Conservation (phyloP, 2,329 filamentous ascomycete species). For the Colletotrichum limetticola region DNA sequence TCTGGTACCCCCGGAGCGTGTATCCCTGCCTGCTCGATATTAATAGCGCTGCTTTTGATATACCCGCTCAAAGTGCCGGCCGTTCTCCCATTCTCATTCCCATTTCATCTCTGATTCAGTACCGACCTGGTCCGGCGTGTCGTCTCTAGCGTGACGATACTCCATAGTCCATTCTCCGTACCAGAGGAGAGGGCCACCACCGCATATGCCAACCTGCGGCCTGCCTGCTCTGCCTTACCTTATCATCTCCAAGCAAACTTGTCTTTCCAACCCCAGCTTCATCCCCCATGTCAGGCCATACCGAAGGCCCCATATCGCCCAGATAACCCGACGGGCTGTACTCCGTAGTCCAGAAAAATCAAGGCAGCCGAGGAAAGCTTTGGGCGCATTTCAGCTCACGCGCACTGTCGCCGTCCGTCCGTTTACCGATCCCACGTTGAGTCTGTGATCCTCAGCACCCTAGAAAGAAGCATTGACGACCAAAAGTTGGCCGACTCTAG, state of each 20-base stretch:
- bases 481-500: constrained; percentile 10
- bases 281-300: constrained; percentile 8
- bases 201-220: not conserved
- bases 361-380: constrained; percentile 10
- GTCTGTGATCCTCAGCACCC: constrained; percentile 29
- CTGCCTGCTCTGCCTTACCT: constrained; percentile 16
- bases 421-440: constrained; percentile 25
- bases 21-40: constrained; percentile 26
- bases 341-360: constrained; percentile 9
- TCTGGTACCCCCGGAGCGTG: constrained; percentile 6
- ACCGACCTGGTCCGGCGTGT: constrained; percentile 2
- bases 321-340: constrained; percentile 17
- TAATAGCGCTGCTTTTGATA: constrained; percentile 26
- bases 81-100: constrained; percentile 1
- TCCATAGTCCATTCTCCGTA: too few relatives aligned
- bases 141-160: constrained; percentile 17
- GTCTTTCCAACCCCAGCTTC: not conserved
- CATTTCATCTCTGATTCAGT: constrained; percentile 2
- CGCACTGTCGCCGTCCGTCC: constrained; percentile 23
- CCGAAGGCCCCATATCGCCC: constrained; percentile 14
- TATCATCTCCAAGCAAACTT: constrained; percentile 3
- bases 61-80: constrained; percentile 33
- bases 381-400: constrained; percentile 2
- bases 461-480: constrained; percentile 29
- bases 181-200: not conserved